A percentile compares a stretch with the other conserved stretches of the same genome.
These are phyloP conservation scores for Claviceps citrina DNA, from an alignment of 2,329 filamentous ascomycete species.

Conservation along the genomic window DNA sequence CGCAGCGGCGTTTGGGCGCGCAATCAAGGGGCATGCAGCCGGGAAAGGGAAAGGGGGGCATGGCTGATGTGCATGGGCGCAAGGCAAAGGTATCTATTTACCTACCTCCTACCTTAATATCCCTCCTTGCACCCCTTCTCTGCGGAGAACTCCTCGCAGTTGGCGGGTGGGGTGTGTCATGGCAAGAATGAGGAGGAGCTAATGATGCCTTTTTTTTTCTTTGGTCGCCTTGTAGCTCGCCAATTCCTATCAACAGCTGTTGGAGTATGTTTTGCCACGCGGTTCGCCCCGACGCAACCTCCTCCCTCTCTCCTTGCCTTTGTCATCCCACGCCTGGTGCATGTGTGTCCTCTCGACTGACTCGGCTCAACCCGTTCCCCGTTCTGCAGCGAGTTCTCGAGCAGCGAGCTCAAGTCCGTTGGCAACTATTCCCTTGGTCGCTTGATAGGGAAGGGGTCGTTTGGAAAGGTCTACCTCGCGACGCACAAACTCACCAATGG, in stretches of 20 bases:
- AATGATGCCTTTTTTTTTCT: not conserved
- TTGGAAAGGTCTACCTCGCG: constrained; percentile 94
- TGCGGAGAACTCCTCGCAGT: too few relatives aligned
- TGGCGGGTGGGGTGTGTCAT: too few relatives aligned
- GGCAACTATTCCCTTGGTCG: constrained; percentile 88
- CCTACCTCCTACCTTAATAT: not conserved
- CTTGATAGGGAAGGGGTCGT: constrained; percentile 92
- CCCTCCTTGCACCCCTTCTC: too few relatives aligned
- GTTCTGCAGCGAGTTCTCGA: constrained; percentile 67
- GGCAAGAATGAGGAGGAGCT: too few relatives aligned
- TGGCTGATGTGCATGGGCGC: constrained; percentile 42
- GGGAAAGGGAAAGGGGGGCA: constrained; percentile 39
- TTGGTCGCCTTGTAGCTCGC: constrained; percentile 55
- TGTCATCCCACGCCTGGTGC: constrained; percentile 1
- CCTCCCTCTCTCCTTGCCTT: too few relatives aligned
- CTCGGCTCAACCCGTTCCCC: constrained; percentile 1
- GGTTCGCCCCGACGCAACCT: too few relatives aligned
- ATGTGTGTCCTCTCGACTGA: constrained; percentile 4
- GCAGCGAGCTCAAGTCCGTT: constrained; percentile 77
- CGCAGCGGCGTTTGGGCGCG: constrained; percentile 9
- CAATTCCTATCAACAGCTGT: constrained; percentile 87
- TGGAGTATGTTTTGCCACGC: constrained; percentile 56
- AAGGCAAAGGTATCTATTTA: constrained; percentile 39
- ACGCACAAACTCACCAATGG: constrained; percentile 96
- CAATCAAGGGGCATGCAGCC: constrained; percentile 34